phyloP scores from a whole-genome alignment of 345 rosid genomes.

The Boechera stricta region DNA sequence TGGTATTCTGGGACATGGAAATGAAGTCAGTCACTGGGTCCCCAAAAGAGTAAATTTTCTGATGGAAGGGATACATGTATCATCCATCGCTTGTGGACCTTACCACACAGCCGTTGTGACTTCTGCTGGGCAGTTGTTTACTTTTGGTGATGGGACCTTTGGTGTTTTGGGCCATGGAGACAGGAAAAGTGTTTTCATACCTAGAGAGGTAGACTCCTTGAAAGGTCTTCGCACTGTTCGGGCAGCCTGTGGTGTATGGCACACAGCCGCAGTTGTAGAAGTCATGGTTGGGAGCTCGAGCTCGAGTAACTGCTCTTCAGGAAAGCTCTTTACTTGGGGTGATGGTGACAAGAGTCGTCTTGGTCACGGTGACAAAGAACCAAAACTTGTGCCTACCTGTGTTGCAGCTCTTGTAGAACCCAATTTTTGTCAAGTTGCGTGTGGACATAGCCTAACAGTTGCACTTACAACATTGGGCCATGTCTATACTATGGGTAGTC shows the following conservation, averaged over 20 bases:
- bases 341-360: slow-evolving; percentile 98
- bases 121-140: slow-evolving; percentile 70
- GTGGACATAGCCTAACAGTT: slow-evolving; percentile 94
- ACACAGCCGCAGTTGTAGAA: slow-evolving; percentile 95
- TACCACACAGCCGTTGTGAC: slow-evolving; percentile 78
- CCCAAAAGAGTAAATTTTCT: slow-evolving; percentile 63
- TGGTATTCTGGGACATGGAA: slow-evolving; percentile 67
- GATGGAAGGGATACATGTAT: slow-evolving; percentile 67
- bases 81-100: slow-evolving; percentile 76
- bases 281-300: slow-evolving; percentile 96
- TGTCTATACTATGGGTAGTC: slow-evolving; percentile 95
- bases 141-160: slow-evolving; percentile 87
- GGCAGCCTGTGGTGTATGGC: slow-evolving; percentile 84
- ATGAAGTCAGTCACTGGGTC: slow-evolving; percentile 65
- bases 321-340: slow-evolving; percentile 98
- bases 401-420: slow-evolving; percentile 99
- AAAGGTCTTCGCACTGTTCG: slow-evolving; percentile 63
- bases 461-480: slow-evolving; percentile 90
- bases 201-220: slow-evolving; percentile 73
- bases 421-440: slow-evolving; percentile 92
- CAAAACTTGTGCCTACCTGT: slow-evolving; percentile 91
- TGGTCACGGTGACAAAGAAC: slow-evolving; percentile 97
- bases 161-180: slow-evolving; percentile 86
- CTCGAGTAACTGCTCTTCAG: slow-evolving; percentile 93
- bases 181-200: slow-evolving; percentile 52